Percentiles rank a stretch among this genome's conserved stretches.
These are phyloP conservation scores for Garcia nutans DNA, from an alignment of 345 rosid species.

Conservation along the genomic window DNA sequence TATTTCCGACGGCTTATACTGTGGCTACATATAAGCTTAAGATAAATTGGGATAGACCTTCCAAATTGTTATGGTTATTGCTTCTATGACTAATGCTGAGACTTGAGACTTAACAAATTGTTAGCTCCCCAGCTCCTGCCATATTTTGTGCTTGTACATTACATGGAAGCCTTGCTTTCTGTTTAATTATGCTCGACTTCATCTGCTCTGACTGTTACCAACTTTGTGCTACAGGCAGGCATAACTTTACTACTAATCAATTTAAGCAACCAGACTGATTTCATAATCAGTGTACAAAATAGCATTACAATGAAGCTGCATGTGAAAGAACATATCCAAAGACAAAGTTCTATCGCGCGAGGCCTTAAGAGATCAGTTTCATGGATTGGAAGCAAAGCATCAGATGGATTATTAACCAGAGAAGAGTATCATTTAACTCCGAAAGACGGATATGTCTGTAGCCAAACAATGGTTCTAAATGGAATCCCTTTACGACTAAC, in stretches of 20 bases:
- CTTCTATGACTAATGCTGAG: not conserved
- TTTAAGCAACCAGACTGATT: slow-evolving; percentile 63
- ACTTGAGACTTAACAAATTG: not conserved
- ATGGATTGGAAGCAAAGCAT: slow-evolving; percentile 59
- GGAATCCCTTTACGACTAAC: slow-evolving; percentile 64
- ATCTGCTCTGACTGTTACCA: not conserved
- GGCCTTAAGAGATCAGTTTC: slow-evolving; percentile 57
- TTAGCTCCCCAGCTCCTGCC: not conserved
- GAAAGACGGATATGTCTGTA: slow-evolving; percentile 53
- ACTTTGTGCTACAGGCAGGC: slow-evolving; percentile 54
- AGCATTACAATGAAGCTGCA: slow-evolving; percentile 38
- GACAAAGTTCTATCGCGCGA: slow-evolving; percentile 39
- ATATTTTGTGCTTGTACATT: not conserved
- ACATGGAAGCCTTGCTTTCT: not conserved
- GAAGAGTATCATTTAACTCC: slow-evolving; percentile 95
- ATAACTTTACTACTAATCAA: slow-evolving; percentile 79
- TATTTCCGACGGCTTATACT: not conserved
- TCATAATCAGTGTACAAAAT: slow-evolving; percentile 44
- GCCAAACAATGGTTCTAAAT: slow-evolving; percentile 72
- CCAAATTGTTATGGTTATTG: not conserved
- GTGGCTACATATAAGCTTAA: not conserved
- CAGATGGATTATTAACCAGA: slow-evolving; percentile 41
- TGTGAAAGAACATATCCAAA: slow-evolving; percentile 2
- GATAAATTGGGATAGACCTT: not conserved
- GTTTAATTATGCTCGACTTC: not conserved